Base-by-base conservation (phyloP, 2,329 filamentous ascomycete genomes). In the Alternaria novae-zelandiae region DNA sequence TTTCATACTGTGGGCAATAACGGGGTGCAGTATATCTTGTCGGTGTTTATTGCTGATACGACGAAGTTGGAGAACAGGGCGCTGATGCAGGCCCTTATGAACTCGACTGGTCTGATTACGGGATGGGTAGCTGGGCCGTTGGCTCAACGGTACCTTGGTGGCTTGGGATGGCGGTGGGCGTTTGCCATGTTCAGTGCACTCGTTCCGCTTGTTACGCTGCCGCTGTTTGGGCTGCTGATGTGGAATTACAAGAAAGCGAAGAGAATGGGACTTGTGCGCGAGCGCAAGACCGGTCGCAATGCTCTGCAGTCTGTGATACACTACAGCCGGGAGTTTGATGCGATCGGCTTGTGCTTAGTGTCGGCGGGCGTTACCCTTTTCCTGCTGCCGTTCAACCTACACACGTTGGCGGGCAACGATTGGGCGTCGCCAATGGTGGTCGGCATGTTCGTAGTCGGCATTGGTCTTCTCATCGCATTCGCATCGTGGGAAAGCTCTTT, bases 41-140 rank as follows among this genome's bases (percentile, higher is more conserved):
- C 84, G 58, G 85, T 92, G 12, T 88, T 92, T 67, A 86, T 91
- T 56, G 88, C 89, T 15, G 90, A 92, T 69, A 90, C 88, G 2
- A 88, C 90, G 0, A 83, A 84, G n/a, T 80, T 92, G 25, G 82
- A 85, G 51, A 89, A 91, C 68, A 84, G 90, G 74, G 87, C 85
- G 2, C 81, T 92, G 45, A 85, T 89, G 72, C 86, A 88, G 28
- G 87, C 88, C 3, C 83, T 73, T 2, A 45, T 63, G 20, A 61
- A 50, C 4, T 72, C 73, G 1, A 57, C 71, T 0, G 65, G 61
- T n/a, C 51, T 75, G 2, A 67, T 71, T 23, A 76, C 70, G 0
- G 30, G 45, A 12, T 76, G 71, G 67, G 17, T 73, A 2, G 66
- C 45, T 8, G 71, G 71, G 2, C 71, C 74, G 2, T 43, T 74